Base-by-base conservation (phyloP, 2,329 filamentous ascomycete genomes). In the Trichoderma arundinaceum region DNA sequence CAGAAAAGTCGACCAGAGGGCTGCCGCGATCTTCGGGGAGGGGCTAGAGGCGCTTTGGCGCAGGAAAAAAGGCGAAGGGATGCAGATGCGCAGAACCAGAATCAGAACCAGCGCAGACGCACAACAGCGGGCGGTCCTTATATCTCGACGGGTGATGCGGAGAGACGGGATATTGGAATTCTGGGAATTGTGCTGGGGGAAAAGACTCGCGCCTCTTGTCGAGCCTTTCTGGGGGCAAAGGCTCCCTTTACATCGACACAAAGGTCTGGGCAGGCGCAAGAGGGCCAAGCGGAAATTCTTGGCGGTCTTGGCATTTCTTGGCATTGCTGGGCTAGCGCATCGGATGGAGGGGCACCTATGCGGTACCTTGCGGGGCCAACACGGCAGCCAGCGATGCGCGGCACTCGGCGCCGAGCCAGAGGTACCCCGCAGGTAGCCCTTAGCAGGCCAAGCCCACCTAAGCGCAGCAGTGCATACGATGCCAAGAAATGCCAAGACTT, bases 401-500 rank as follows among this genome's bases (percentile, higher is more conserved):
- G 22, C 19, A 12, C 8, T n/a, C 8, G 10, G 10, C 7, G 19
- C 1, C 9, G 12, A 13, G 19, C 1, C 9, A 0, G 2, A 41
- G 8, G 59, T 53, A 9, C 9, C 49, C 2, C 2, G 2, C 2
- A 51, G 41, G 61, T 64, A 28, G 7, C 12, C 19, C 0, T 22
- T 57, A 56, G n/a, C 51, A 57, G 41, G 22, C 22, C 13, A 51
- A 46, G 12, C 51, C 52, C n/a, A 35, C 48, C 67, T 49, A 46
- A 49, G 8, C 62, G 64, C 71, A 69, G 76, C 71, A 71, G 73
- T 74, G 71, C 71, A 68, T 59, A 69, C 64, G 48, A 44, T 74
- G 76, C 76, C 76, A 78, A 78, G 76, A 65, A 32, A 65, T 65
- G 75, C 75, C 76, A 78, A 77, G 75, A 0, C 76, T 78, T 79